Base-by-base conservation (phyloP, 352 stramenopile genomes). In the Globisporangium paroecandrum region DNA sequence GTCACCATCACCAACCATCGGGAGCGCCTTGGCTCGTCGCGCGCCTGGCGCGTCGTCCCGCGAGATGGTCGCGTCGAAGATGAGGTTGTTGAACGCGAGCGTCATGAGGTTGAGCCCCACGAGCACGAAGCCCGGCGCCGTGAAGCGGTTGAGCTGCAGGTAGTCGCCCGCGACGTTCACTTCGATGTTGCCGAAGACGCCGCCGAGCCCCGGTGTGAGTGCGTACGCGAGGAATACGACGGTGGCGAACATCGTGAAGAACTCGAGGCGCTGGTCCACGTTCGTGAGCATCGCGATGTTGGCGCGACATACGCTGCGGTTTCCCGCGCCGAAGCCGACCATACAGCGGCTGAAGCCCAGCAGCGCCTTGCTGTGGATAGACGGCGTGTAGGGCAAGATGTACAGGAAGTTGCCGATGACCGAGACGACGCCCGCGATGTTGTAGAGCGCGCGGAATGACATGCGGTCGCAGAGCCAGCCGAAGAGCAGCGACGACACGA, bases 261-360 rank as follows among this genome's bases (percentile, higher is more conserved):
- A 93, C 70, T 82, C 69, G 22, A 89, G 63, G 7, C 85, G 68
- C 36, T 90, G 78, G 47, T 90, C 65, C n/a, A 89, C 71, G 1
- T 66, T 59, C 2, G 85, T 93, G 56, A 90, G 71, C 56, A 82
- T 77, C 0, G 85, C 85, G 9, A 93, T 77, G 53, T 93, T 89
- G 3, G 85, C 80, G 49, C 85, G 75, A 65, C 83, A 93, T 1
- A 91, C 83, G 49, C 81, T 90, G 24, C 84, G 80, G 53, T 91
- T 93, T 0, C 85, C 85, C 15, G 80, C 82, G 32, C 32, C 32
- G 8, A 36, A 36, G 32, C 32, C 32, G 32, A 36, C 32, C 32
- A 36, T 36, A 9, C 32, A 36, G 32, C 32, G 32, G 8, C 32
- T 36, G 32, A 36, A 36, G 32, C 32, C 32, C 32, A 36, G 32